phyloP scores from a whole-genome alignment of 352 stramenopile genomes.

The Pythium guiyangense region DNA sequence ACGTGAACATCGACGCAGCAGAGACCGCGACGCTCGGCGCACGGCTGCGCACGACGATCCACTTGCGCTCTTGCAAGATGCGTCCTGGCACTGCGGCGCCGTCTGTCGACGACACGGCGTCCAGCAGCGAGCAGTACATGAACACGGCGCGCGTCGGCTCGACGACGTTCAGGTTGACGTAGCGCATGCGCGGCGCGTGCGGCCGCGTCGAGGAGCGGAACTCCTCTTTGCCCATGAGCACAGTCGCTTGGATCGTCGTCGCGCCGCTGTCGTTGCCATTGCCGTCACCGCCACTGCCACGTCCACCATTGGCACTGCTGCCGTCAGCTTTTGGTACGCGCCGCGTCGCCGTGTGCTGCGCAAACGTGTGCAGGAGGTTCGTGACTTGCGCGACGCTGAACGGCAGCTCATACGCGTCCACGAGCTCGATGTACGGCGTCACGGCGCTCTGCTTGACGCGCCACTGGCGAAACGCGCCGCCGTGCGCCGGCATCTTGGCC shows the following conservation, averaged over 20 bases:
- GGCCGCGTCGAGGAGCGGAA: not conserved
- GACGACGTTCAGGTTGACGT: conserved; percentile 6
- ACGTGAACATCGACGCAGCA: too few relatives aligned
- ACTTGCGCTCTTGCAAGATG: conserved; percentile 11
- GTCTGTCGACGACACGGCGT: not conserved
- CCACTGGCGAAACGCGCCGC: too few relatives aligned
- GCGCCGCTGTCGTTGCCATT: too few relatives aligned
- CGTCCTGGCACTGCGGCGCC: not conserved
- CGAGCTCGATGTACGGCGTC: too few relatives aligned
- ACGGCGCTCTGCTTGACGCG: too few relatives aligned
- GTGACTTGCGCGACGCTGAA: too few relatives aligned
- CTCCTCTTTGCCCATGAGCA: conserved; percentile 5
- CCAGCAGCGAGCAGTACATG: conserved; percentile 4
- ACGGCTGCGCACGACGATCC: conserved; percentile 3
- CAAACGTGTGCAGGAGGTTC: conserved; percentile 2
- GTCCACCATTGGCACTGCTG: too few relatives aligned
- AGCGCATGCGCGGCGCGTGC: conserved; percentile 2
- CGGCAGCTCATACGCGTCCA: too few relatives aligned
- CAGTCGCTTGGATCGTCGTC: not conserved
- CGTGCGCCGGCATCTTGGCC: too few relatives aligned
- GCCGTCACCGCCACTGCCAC: not conserved
- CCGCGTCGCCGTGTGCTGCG: conserved; percentile 1
- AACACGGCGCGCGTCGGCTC: conserved; percentile 1
- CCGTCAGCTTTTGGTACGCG: not conserved
- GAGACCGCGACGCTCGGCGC: not conserved